Evolutionary conservation across 202 grass and related monocot species (phyloP).

Genomic region (Zoysia matrella): DNA sequence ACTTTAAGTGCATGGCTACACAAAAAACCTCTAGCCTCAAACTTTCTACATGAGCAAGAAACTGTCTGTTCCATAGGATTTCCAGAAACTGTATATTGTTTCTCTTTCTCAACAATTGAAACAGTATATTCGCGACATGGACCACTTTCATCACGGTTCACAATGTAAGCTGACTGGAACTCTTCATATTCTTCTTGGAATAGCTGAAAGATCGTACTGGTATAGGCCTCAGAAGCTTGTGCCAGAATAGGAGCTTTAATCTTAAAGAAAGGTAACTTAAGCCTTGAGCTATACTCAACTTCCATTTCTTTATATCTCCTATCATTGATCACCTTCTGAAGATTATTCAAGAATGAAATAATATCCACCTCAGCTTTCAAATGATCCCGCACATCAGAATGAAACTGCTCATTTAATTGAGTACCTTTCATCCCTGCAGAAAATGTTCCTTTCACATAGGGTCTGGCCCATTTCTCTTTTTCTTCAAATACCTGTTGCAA

Average conservation of each 20-base stretch:
- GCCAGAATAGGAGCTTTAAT: constrained; percentile 71
- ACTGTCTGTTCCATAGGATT: constrained; percentile 63
- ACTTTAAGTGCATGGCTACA: constrained; percentile 76
- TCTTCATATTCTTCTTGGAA: too few species aligned
- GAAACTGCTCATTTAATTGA: constrained; percentile 56
- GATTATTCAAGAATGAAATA: constrained; percentile 53
- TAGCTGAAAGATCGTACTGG: constrained; percentile 59
- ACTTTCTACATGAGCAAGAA: constrained; percentile 65
- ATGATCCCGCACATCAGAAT: constrained; percentile 52
- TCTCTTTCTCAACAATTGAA: constrained; percentile 62
- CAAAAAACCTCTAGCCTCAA: constrained; percentile 60
- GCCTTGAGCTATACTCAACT: constrained; percentile 57
- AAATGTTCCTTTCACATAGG: constrained; percentile 60
- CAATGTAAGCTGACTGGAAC: too few species aligned
- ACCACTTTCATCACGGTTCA: too few species aligned
- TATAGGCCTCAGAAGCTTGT: constrained; percentile 66
- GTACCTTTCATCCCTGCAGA: constrained; percentile 71
- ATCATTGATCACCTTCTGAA: constrained; percentile 52
- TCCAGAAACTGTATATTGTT: constrained; percentile 61
- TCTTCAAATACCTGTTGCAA: constrained; percentile 68
- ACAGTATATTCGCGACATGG: constrained; percentile 18
- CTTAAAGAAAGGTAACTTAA: constrained; percentile 70
- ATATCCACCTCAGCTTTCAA: constrained; percentile 54
- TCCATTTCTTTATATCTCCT: constrained; percentile 57
- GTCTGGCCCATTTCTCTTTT: constrained; percentile 77